Base-by-base conservation (phyloP, 2,329 filamentous ascomycete species). In the Epichloe sp. region DNA sequence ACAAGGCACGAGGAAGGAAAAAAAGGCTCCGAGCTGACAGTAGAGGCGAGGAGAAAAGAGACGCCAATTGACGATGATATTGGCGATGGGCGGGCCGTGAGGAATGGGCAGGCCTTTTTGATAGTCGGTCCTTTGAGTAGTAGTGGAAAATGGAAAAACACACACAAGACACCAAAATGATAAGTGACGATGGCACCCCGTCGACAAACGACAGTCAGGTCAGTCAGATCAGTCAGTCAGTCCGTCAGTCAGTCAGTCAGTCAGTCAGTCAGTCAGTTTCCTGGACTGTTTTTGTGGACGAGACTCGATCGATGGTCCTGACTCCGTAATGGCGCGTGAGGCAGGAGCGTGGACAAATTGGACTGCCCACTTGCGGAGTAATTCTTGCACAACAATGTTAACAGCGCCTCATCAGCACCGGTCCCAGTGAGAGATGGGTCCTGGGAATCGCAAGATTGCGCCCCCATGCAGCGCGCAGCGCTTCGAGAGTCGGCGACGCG, bases 361-460 rank as follows among this genome's bases (percentile, higher is more conserved):
- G 48, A 26, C 40, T 37, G 48, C 43, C 48, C 44, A 36, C 44
- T 41, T 31, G 4, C 11, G 5, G 10, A 31, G 43, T 46, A 23
- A 19, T 21, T 42, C n/a, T 21, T 14, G 41, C 41, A 43, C 41
- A 4, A 10, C 12, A 38, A 11, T 26, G 23, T 7, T 26, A 38
- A 38, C 14, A 38, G 36, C 11, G 15, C 31, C 31, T 37, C 36
- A 21, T 19, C 37, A 40, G 26, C 26, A 31, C 26, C 7, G 26
- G 26, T 31, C 7, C 26, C 26, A 31, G 7, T 8, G 26, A 8
- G 23, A 11, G 19, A 34, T 35, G 37, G 12, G 45, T 48, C 44
- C 49, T 56, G 55, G 51, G 56, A 50, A 57, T 56, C 56, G 52
- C 51, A 46, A 26, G 19, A 31, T n/a, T 31, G 31, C 31, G 31